Base-by-base conservation (phyloP, 306 rosid genomes). In the Dryas drummondii region DNA sequence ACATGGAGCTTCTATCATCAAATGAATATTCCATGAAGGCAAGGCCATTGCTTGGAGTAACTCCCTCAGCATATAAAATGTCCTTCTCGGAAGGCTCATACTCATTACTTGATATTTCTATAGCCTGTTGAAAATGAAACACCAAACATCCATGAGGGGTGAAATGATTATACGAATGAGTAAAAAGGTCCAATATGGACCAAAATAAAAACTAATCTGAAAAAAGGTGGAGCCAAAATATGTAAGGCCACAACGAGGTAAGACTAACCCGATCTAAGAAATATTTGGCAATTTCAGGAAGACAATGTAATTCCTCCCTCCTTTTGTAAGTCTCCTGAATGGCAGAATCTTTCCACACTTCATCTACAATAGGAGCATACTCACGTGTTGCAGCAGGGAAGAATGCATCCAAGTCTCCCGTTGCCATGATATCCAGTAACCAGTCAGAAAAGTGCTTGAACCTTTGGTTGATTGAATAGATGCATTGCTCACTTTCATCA, bases 361-460 rank as follows among this genome's bases (percentile, higher is more conserved):
- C 98, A 57, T 90, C 90, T 26, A 88, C 98, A 81, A 87, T 87
- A 72, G 92, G 98, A 78, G 98, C 96, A 87, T 92, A 92, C 78
- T 92, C 98, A 71, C 98, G 98, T 32, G 98, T 92, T 51, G 98
- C 98, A 77, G 98, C 98, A 73, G 96, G 96, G 71, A 92, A 92
- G 88, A 88, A 90, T 73, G 94, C 88, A 76, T 88, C 98, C 87
- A 92, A 84, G 80, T 92, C 96, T 68, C 98, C 96, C 40, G 88
- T 86, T 66, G 98, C 92, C 92, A 92, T 89, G 26, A 88, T 90
- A 86, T 92, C 91, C 91, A 90, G 82, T 68, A 92, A 83, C 98
- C 98, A 92, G 82, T 92, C 94, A 76, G 96, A 90, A 82, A 92
- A 92, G 76, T 87, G 94, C 87, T 84, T 92, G 83, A 92, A 83